Conservation (phyloP, 257 asterid genomes). For the Nicotiana benthamiana region DNA sequence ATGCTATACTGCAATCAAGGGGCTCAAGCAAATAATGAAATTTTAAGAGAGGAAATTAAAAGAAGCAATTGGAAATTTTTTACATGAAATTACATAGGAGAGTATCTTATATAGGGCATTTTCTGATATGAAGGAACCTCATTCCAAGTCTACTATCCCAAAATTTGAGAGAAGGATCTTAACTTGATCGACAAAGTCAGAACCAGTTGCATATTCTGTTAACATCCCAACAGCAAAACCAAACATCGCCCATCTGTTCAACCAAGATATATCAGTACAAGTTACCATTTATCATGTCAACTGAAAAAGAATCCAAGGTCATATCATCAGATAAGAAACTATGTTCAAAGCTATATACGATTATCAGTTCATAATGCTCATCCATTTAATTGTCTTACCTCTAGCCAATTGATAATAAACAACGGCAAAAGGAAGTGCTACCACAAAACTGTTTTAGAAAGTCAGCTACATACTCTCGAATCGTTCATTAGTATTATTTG, state of each 20-base stretch:
- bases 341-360: not conserved
- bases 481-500: not conserved
- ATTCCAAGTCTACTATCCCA: conserved; percentile 87
- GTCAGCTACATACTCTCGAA: not conserved
- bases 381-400: not conserved
- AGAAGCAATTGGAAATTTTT: not conserved
- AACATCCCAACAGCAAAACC: conserved; percentile 96
- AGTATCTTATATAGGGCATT: not conserved
- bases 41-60: not conserved
- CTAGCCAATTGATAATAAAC: not conserved
- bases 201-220: conserved; percentile 96
- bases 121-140: conserved; percentile 13
- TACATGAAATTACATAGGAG: not conserved
- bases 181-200: conserved; percentile 94
- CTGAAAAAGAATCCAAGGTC: not conserved
- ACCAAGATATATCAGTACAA: conserved; percentile 6
- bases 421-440: not conserved
- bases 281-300: not conserved
- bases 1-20: not conserved
- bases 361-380: not conserved
- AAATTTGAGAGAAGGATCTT: conserved; percentile 95
- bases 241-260: conserved; percentile 98
- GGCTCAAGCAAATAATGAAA: not conserved
- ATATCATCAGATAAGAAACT: not conserved
- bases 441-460: not conserved